Percentiles rank a stretch among this genome's conserved stretches.
phyloP scores from a whole-genome alignment of 768 basidiomycete genomes.

The Amyloporia xantha region DNA sequence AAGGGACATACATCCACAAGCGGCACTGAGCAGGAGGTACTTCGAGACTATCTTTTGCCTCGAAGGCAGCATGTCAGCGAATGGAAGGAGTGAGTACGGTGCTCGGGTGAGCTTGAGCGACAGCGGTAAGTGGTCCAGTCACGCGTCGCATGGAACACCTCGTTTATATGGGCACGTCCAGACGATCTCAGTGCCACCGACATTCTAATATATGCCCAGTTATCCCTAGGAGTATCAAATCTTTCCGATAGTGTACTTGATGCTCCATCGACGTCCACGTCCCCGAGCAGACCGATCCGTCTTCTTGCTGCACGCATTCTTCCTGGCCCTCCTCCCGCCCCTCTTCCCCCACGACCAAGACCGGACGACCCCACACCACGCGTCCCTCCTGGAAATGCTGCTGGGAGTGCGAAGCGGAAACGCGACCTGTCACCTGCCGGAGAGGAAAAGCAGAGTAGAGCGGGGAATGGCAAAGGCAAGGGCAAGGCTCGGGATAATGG shows the following conservation, averaged over 20 bases:
- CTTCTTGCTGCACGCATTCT: slow-evolving; percentile 55
- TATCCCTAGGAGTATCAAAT: slow-evolving; percentile 30
- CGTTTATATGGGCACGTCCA: slow-evolving; percentile 18
- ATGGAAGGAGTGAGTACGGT: slow-evolving; percentile 43
- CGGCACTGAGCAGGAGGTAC: slow-evolving; percentile 54
- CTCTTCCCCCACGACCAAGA: slow-evolving; percentile 40
- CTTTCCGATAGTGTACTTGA: slow-evolving; percentile 6
- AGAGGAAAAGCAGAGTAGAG: slow-evolving; percentile 18
- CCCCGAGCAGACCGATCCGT: slow-evolving; percentile 27
- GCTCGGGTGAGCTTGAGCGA: slow-evolving; percentile 68
- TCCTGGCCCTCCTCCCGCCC: slow-evolving; percentile 29
- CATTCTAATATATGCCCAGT: slow-evolving; percentile 49
- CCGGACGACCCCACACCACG: slow-evolving; percentile 81
- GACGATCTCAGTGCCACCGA: slow-evolving; percentile 67
- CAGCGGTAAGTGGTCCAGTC: slow-evolving; percentile 39
- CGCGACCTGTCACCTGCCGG: slow-evolving; percentile 15
- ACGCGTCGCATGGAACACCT: neutral
- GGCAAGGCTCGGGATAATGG: slow-evolving; percentile 6
- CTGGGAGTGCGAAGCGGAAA: slow-evolving; percentile 19
- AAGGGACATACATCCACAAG: slow-evolving; percentile 67
- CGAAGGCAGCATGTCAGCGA: slow-evolving; percentile 25
- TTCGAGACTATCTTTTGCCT: slow-evolving; percentile 69
- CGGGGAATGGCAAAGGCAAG: slow-evolving; percentile 13
- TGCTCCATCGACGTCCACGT: slow-evolving; percentile 18
- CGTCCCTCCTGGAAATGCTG: slow-evolving; percentile 49